Conservation (phyloP, 2,329 filamentous ascomycete genomes). For the Phialophora chinensis region DNA sequence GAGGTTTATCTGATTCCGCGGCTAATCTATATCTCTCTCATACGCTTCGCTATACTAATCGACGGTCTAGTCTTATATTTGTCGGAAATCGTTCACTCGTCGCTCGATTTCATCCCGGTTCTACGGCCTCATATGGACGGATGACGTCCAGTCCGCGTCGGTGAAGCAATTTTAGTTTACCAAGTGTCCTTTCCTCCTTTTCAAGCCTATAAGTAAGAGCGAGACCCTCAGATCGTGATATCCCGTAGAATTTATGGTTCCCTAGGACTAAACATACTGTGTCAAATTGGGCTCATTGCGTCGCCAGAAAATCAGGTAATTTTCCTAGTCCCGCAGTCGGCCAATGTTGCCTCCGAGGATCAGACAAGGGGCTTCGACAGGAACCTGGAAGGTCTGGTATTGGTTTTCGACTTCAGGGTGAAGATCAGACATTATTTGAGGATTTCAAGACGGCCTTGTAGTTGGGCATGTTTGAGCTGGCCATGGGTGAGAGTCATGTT, state of each 20-base stretch:
- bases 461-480: neutral
- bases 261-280: conserved; percentile 45
- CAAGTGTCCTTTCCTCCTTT: conserved; percentile 40
- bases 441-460: neutral
- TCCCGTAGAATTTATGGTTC: conserved; percentile 48
- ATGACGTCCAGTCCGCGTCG: conserved; percentile 40
- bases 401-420: conserved; percentile 41
- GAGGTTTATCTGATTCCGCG: conserved; percentile 48
- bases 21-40: conserved; percentile 58
- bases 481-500: too few relatives aligned
- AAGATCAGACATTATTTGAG: conserved; percentile 42
- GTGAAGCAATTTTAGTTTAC: conserved; percentile 42
- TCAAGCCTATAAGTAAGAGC: conserved; percentile 41
- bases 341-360: conserved; percentile 47
- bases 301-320: conserved; percentile 40
- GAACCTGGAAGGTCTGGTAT: conserved; percentile 39
- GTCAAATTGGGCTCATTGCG: conserved; percentile 40
- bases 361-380: conserved; percentile 32
- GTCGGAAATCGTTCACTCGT: conserved; percentile 61
- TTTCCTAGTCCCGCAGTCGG: conserved; percentile 40
- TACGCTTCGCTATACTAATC: conserved; percentile 58
- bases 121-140: conserved; percentile 52
- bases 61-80: conserved; percentile 60
- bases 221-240: conserved; percentile 37
- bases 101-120: conserved; percentile 49